phyloP scores from a whole-genome alignment of 257 asterid species.

The Scutellaria galericulata region DNA sequence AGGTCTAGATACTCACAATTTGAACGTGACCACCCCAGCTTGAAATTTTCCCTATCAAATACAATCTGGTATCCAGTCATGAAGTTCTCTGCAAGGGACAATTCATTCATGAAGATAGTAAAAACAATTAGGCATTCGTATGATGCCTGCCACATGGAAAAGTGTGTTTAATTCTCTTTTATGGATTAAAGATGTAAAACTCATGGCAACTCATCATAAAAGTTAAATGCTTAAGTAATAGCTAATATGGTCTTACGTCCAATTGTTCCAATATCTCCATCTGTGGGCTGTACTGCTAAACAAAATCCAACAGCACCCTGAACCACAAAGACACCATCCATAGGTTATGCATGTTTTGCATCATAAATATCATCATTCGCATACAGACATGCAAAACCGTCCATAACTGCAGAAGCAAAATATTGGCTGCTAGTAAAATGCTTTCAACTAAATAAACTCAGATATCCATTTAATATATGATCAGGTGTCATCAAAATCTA shows the following conservation, averaged over 20 bases:
- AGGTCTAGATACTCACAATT: constrained; percentile 61
- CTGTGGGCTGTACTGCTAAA: constrained; percentile 72
- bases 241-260: constrained; percentile 71
- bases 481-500: constrained; percentile 13
- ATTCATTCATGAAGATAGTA: constrained; percentile 32
- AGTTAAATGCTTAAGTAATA: constrained; percentile 25
- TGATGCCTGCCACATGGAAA: constrained; percentile 9
- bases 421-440: constrained; percentile 16
- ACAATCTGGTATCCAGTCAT: constrained; percentile 81
- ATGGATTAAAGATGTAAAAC: constrained; percentile 15
- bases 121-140: constrained; percentile 9
- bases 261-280: constrained; percentile 64
- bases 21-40: constrained; percentile 78
- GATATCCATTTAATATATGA: constrained; percentile 3
- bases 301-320: constrained; percentile 93
- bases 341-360: constrained; percentile 30
- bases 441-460: constrained; percentile 6
- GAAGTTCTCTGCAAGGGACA: constrained; percentile 76
- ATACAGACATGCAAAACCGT: constrained; percentile 27
- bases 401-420: constrained; percentile 26
- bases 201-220: constrained; percentile 3
- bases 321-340: constrained; percentile 38
- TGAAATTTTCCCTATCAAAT: constrained; percentile 75
- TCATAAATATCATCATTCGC: constrained; percentile 11
- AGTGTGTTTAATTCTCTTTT: constrained; percentile 1